Base-by-base conservation (phyloP, 148 eudicot genomes). In the Rhododendron mucronatum region DNA sequence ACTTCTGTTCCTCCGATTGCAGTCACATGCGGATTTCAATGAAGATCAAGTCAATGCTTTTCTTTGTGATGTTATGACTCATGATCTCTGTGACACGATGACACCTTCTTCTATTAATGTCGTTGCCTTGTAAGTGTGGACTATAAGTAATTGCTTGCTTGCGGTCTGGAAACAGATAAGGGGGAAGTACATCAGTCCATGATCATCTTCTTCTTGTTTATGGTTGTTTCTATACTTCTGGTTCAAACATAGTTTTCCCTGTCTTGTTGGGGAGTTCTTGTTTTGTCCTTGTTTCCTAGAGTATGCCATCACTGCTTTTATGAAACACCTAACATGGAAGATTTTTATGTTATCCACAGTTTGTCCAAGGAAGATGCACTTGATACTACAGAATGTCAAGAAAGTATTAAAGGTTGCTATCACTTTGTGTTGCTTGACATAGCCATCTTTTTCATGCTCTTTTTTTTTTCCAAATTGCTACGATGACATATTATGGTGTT, bases 291-390 rank as follows among this genome's bases (percentile, higher is more conserved):
- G 73, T 41, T 78, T 61, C 51, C 30, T 47, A 71, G 71, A 48
- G 11, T 83, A 12, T 53, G 23, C 48, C 74, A 28, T 44, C 18
- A 59, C 88, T 21, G 37, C 48, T 50, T 57, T 47, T 69, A 77
- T 28, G 63, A 13, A 82, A 78, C 85, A 78, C 75, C 81, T 85
- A 87, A 87, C 53, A 82, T 28, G 39, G 84, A 83, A 91, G 93
- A 84, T 89, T 84, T 91, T 91, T 86, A 86, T 78, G 86, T 82
- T 88, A 59, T 88, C 93, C 81, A 91, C 91, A 88, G 89, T 90
- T 88, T 83, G 90, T 84, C 93, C 93, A 75, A 76, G 77, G 80
- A 88, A 87, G 87, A 89, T 90, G 93, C 88, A 86, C 37, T 81
- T 59, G 6, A 86, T 90, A 37, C 50, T 90, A 53, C 83, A 87